Evolutionary conservation across 495 filamentous ascomycete genomes (phyloP), one percentile per base, ranked within the genome.

Genomic region (Xeromyces bisporus): DNA sequence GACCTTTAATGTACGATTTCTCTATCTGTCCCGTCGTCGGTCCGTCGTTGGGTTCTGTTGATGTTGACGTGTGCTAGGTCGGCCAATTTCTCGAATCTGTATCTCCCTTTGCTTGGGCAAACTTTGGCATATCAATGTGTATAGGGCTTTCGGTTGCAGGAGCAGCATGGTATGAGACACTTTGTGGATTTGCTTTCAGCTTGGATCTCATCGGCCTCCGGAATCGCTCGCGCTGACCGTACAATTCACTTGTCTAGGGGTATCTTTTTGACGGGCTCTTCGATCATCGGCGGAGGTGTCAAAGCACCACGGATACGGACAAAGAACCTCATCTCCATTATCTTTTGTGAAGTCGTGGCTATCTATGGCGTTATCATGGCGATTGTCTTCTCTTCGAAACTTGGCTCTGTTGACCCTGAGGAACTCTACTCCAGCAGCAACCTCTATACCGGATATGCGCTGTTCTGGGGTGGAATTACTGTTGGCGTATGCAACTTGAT

Each of bases 361-460:
- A 99, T 99, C 53, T 99, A 99, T 66, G 91, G 91, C 45, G 85
- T 99, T 45, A 99, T 99, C 59, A 96, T 96, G 82, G 76, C 87
- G 38, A 99, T 99, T 52, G 75, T 99, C 27, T 94, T 93, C 64
- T 91, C 86, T 23, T 62, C 86, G 18, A 89, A 93, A 48, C 54
- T 99, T 34, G 67, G 69, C 40, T 35, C 52, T 10, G 58, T 80
- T 15, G 34, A 56, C 14, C 51, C 47, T 5, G 64, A 67, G 2
- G 57, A 50, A 8, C 42, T 79, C 15, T 70, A 73, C 51, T 69
- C 77, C 2, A 66, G 62, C 25, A 68, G 63, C 44, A 77, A 79
- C 51, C 85, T 86, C 57, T 96, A 93, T 48, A 92, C 86, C n/a
- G 91, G 89, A 23, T 96, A 73, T 56, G 87, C 89, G 16, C 60